A percentile compares a stretch with the other conserved stretches of the same genome.
Evolutionary conservation across 208 protist genomes (phyloP).

Genomic region (Naegleria gruberi): DNA sequence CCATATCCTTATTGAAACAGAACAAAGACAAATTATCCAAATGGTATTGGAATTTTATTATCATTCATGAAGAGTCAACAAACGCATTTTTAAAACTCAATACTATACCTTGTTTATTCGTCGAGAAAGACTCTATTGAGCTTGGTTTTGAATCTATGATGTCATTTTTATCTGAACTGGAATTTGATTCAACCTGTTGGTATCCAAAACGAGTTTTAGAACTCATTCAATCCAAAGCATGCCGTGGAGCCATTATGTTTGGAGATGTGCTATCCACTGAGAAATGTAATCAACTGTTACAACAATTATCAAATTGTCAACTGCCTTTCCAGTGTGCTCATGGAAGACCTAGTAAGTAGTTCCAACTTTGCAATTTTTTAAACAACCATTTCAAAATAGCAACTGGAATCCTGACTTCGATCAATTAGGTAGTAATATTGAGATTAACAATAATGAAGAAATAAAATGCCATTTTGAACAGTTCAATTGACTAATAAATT

Average conservation of each 20-base stretch:
- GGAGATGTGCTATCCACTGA: not conserved
- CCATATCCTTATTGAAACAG: not conserved
- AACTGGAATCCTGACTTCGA: no score
- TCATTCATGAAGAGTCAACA: not conserved
- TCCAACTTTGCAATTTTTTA: not conserved
- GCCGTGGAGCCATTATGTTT: slow-evolving; percentile 12
- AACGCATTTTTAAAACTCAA: not conserved
- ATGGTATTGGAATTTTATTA: not conserved
- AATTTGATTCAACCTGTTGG: not conserved
- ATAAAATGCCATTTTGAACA: no score
- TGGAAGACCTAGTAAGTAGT: not conserved
- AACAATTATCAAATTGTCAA: not conserved
- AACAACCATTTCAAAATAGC: no score
- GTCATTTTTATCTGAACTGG: not conserved
- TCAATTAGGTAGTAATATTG: no score
- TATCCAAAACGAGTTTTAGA: not conserved
- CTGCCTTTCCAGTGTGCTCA: slow-evolving; percentile 20
- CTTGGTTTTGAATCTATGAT: not conserved
- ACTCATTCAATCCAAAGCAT: not conserved
- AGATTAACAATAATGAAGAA: no score
- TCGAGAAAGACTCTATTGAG: not conserved
- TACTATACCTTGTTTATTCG: not conserved
- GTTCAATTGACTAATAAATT: no score
- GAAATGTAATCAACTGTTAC: not conserved
- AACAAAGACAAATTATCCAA: not conserved